Percentiles rank a stretch among this genome's conserved stretches.
Conservation (phyloP, 768 basidiomycete species). For the Leccinum boreale region DNA sequence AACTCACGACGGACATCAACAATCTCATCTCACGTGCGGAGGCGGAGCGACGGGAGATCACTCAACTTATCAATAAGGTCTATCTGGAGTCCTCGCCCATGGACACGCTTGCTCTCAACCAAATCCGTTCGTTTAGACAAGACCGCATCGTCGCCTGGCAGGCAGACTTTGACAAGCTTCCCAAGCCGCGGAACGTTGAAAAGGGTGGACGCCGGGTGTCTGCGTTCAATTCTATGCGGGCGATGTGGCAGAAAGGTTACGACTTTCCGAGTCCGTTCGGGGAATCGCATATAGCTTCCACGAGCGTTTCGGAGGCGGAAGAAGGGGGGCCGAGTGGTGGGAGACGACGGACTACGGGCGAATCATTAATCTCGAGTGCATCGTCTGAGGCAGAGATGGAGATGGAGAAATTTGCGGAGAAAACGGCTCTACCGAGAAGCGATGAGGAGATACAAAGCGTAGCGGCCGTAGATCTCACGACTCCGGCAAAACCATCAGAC, state of each 20-base stretch:
- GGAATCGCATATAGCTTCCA: slow-evolving; percentile 53
- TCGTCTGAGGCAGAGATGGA: slow-evolving; percentile 65
- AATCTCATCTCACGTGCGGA: slow-evolving; percentile 69
- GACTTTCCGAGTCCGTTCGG: slow-evolving; percentile 55
- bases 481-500: slow-evolving; percentile 46
- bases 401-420: slow-evolving; percentile 22
- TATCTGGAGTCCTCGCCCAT: slow-evolving; percentile 79
- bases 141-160: slow-evolving; percentile 98
- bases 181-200: slow-evolving; percentile 62
- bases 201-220: slow-evolving; percentile 53
- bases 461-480: slow-evolving; percentile 9
- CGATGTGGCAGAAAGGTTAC: slow-evolving; percentile 66
- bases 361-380: slow-evolving; percentile 63
- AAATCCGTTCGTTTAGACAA: slow-evolving; percentile 82
- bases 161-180: slow-evolving; percentile 82
- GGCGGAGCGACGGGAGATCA: slow-evolving; percentile 69
- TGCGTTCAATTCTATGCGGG: slow-evolving; percentile 65
- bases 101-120: slow-evolving; percentile 86
- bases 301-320: slow-evolving; percentile 73
- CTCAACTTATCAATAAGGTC: slow-evolving; percentile 67
- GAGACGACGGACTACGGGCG: slow-evolving; percentile 48
- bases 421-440: slow-evolving; percentile 13
- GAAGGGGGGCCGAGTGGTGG: slow-evolving; percentile 41
- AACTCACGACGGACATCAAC: slow-evolving; percentile 61
- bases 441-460: slow-evolving; percentile 15